Conservation (phyloP, 805 yeast species). For the Candida odintsovae region DNA sequence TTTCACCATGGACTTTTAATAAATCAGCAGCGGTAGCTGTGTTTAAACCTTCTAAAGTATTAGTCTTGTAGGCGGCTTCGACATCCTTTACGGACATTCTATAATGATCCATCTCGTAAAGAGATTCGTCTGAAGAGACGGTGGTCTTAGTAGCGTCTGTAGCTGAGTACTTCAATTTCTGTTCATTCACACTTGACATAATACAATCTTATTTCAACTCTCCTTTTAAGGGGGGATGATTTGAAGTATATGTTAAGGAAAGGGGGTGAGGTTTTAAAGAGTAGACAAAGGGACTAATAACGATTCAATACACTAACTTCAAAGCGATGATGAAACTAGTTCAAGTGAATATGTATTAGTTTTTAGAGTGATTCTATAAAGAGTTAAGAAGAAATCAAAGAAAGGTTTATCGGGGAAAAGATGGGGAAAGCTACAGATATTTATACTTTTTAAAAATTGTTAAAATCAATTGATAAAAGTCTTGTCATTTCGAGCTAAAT, state of each 20-base stretch:
- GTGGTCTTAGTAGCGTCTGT: slow-evolving; percentile 12
- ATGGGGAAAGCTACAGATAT: neutral
- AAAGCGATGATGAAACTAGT: neutral
- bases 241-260: too few relatives aligned
- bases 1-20: slow-evolving; percentile 42
- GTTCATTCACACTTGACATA: slow-evolving; percentile 12
- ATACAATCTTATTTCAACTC: neutral
- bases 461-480: neutral
- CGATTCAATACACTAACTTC: neutral
- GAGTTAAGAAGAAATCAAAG: neutral
- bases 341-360: neutral
- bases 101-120: slow-evolving; percentile 20
- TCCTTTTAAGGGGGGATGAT: neutral
- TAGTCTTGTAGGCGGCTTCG: slow-evolving; percentile 34
- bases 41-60: slow-evolving; percentile 43
- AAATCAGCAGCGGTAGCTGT: slow-evolving; percentile 26
- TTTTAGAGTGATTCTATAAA: neutral
- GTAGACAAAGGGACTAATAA: neutral
- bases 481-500: neutral
- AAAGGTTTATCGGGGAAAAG: neutral
- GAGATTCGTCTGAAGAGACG: slow-evolving; percentile 7
- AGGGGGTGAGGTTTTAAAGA: too few relatives aligned
- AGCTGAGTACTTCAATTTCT: slow-evolving; percentile 13
- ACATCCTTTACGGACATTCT: slow-evolving; percentile 30
- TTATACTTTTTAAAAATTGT: too few relatives aligned